Evolutionary conservation across 164 flowering plant genomes (phyloP).

Genomic region (Pachysandra terminalis): DNA sequence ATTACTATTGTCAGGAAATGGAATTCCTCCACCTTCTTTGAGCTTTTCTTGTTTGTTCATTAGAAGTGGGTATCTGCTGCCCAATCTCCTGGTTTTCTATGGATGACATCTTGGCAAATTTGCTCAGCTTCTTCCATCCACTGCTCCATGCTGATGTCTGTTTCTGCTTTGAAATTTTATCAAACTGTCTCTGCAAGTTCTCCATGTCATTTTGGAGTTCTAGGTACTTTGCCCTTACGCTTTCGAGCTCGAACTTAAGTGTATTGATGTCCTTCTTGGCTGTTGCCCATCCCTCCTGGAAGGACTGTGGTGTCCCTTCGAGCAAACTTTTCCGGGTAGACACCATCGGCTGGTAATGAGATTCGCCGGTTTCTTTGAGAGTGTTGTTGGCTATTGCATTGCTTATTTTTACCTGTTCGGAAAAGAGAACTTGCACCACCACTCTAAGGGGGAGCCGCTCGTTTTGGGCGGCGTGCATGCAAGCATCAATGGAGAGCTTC

Average conservation of each 20-base stretch:
- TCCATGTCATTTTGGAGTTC: slow-evolving; percentile 91
- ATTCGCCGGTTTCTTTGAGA: slow-evolving; percentile 56
- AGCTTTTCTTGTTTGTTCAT: slow-evolving; percentile 51
- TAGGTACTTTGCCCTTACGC: slow-evolving; percentile 70
- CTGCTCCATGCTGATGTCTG: slow-evolving; percentile 80
- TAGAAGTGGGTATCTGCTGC: slow-evolving; percentile 26
- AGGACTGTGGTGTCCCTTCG: slow-evolving; percentile 87
- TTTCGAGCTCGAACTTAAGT: slow-evolving; percentile 91
- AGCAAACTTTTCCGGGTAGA: slow-evolving; percentile 70
- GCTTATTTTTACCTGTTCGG: slow-evolving; percentile 92
- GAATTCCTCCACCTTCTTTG: slow-evolving; percentile 97
- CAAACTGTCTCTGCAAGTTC: slow-evolving; percentile 75
- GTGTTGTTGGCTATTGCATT: slow-evolving; percentile 74
- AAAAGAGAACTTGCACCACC: slow-evolving; percentile 92
- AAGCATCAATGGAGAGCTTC: slow-evolving; percentile 94
- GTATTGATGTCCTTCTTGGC: slow-evolving; percentile 96
- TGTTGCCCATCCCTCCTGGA: slow-evolving; percentile 94
- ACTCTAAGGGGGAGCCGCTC: slow-evolving; percentile 86
- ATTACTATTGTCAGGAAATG: slow-evolving; percentile 55
- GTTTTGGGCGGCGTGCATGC: slow-evolving; percentile 98
- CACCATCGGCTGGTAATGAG: slow-evolving; percentile 66
- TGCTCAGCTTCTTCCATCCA: slow-evolving; percentile 97
- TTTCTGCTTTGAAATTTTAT: slow-evolving; percentile 70
- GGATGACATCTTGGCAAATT: slow-evolving; percentile 55
- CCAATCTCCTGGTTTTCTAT: slow-evolving; percentile 49